Evolutionary conservation across 148 eudicot genomes (phyloP).

Genomic region (Vaccinium macrocarpon): DNA sequence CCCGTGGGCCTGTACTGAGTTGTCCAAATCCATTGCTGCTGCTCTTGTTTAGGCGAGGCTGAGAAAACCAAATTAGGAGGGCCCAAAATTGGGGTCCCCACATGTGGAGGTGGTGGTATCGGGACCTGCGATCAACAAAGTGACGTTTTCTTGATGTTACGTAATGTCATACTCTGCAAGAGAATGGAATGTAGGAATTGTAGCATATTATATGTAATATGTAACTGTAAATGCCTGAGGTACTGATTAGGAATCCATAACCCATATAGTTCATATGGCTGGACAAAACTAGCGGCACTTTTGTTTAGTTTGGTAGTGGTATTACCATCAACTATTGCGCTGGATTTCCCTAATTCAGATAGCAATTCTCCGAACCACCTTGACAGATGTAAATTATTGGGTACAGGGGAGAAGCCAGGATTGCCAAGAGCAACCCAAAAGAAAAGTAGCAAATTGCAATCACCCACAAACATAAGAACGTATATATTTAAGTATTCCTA

Average conservation of each 20-base stretch:
- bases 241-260: neutral
- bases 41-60: slow-evolving; percentile 24
- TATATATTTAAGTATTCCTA: neutral
- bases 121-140: slow-evolving; percentile 20
- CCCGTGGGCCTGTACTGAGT: slow-evolving; percentile 35
- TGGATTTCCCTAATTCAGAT: neutral
- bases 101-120: slow-evolving; percentile 31
- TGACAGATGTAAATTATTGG: neutral
- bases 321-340: neutral
- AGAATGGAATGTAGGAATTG: neutral
- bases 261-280: neutral
- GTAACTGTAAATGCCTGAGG: neutral
- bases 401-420: neutral
- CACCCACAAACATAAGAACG: no score
- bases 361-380: neutral
- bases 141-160: neutral
- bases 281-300: neutral
- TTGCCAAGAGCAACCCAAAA: neutral
- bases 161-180: neutral
- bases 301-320: neutral
- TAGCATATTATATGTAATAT: neutral
- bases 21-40: slow-evolving; percentile 40
- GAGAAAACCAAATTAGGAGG: slow-evolving; percentile 14
- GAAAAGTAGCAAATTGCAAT: no score
- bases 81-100: slow-evolving; percentile 24